Evolutionary conservation across 2,329 filamentous ascomycete species (phyloP).

Genomic region (Sporothrix mexicana): DNA sequence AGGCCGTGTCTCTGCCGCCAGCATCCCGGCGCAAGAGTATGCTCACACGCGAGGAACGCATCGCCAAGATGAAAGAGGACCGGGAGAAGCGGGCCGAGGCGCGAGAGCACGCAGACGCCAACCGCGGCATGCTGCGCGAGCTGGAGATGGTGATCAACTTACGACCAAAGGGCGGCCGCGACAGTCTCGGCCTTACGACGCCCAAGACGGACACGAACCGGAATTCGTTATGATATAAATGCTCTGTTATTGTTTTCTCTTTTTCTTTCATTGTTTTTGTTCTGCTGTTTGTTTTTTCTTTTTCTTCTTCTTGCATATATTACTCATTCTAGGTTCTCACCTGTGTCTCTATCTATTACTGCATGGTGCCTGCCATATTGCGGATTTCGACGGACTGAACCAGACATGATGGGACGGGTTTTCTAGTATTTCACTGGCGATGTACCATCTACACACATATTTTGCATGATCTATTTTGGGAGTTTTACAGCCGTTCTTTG

Average conservation of each 20-base stretch:
- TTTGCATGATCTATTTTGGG: background rate
- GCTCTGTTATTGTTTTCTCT: background rate
- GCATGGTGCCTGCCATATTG: constrained; percentile 23
- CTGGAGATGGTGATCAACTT: constrained; percentile 84
- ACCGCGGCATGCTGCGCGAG: constrained; percentile 88
- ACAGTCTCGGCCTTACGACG: background rate
- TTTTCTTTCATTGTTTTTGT: background rate
- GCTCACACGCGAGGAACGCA: constrained; percentile 83
- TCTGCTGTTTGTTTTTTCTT: constrained; percentile 2
- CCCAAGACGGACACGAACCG: constrained; percentile 22
- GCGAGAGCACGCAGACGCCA: constrained; percentile 78
- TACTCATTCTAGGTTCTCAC: background rate
- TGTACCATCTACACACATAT: background rate
- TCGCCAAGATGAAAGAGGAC: constrained; percentile 87
- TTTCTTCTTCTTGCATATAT: background rate
- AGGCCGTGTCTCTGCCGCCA: constrained; percentile 80
- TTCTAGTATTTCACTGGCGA: background rate
- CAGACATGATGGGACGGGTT: background rate
- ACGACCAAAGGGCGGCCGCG: constrained; percentile 34
- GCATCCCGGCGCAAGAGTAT: constrained; percentile 64
- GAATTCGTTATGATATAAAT: constrained; percentile 28
- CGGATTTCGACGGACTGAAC: background rate
- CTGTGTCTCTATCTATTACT: background rate
- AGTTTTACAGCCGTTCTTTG: background rate
- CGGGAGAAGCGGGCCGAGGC: constrained; percentile 73